phyloP scores from a whole-genome alignment of 495 filamentous ascomycete genomes.

The Elaphomyces granulatus region DNA sequence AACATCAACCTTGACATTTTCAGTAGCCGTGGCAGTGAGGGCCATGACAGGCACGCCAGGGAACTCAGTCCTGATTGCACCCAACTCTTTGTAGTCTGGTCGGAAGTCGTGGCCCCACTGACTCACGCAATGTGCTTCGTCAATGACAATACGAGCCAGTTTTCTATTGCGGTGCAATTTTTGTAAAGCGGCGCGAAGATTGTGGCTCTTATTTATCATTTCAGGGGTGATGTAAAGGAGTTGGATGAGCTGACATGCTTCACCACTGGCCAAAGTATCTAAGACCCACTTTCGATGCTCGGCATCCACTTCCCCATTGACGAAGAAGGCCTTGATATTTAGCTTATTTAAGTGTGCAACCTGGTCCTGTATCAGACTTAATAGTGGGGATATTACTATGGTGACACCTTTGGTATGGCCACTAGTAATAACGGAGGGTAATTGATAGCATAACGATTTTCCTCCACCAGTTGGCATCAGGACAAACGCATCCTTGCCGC shows the following conservation, averaged over 20 bases:
- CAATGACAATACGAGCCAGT: constrained; percentile 85
- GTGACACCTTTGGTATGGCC: constrained; percentile 79
- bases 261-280: constrained; percentile 37
- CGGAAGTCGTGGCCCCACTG: constrained; percentile 99
- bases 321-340: constrained; percentile 58
- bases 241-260: constrained; percentile 57
- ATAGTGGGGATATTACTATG: constrained; percentile 81
- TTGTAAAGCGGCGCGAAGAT: constrained; percentile 44
- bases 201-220: constrained; percentile 71
- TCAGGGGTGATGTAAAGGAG: constrained; percentile 92
- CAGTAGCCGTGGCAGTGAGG: constrained; percentile 84
- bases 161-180: constrained; percentile 47
- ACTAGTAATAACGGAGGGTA: constrained; percentile 71
- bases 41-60: constrained; percentile 81
- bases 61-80: constrained; percentile 50
- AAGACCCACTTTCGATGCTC: constrained; percentile 46
- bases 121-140: constrained; percentile 97
- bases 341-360: constrained; percentile 62
- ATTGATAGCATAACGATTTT: constrained; percentile 92
- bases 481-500: constrained; percentile 79
- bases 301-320: constrained; percentile 57
- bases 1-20: constrained; percentile 81
- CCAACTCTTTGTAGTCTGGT: constrained; percentile 84
- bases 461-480: constrained; percentile 97
- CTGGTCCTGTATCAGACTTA: constrained; percentile 96